Conservation (phyloP, 495 filamentous ascomycete species). For the Aspergillus steynii region DNA sequence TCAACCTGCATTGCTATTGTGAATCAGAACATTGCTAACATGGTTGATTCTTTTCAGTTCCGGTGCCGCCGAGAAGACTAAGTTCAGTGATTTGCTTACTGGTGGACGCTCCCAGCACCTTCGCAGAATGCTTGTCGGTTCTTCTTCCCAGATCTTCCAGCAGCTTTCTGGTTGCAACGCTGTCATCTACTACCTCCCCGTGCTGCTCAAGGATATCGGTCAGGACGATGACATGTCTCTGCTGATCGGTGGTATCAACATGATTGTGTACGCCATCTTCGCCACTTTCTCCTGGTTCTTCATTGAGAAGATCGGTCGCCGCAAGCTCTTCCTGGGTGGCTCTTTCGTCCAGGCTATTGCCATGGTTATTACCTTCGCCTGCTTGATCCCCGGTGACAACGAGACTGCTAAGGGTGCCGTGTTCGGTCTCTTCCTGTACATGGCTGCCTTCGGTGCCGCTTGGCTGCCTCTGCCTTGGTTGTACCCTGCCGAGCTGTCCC, state of each 20-base stretch:
- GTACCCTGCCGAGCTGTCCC: conserved; percentile 71
- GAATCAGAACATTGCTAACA: neutral
- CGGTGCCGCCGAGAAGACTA: conserved; percentile 35
- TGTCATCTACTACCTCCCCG: conserved; percentile 84
- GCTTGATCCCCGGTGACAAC: conserved; percentile 59
- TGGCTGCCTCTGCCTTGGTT: conserved; percentile 62
- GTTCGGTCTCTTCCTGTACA: conserved; percentile 78
- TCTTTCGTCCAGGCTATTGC: conserved; percentile 65
- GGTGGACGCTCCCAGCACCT: conserved; percentile 47
- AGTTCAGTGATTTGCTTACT: conserved; percentile 42
- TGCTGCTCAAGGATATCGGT: conserved; percentile 69
- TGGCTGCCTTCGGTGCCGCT: conserved; percentile 72
- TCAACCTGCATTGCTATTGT: neutral
- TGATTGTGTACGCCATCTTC: conserved; percentile 80
- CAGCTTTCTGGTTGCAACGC: conserved; percentile 78
- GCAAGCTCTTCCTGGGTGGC: conserved; percentile 74
- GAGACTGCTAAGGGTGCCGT: conserved; percentile 66
- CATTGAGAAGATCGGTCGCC: conserved; percentile 73
- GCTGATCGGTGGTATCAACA: conserved; percentile 78
- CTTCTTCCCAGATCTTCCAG: conserved; percentile 76
- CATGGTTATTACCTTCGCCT: conserved; percentile 76
- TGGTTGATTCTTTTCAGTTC: conserved; percentile 18
- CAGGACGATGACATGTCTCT: conserved; percentile 63
- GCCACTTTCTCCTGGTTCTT: conserved; percentile 82
- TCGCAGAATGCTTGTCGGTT: conserved; percentile 51